Evolutionary conservation across 139 green algal genomes (phyloP), one percentile per base, ranked within the genome.

Genomic region (Chlorella sp.): DNA sequence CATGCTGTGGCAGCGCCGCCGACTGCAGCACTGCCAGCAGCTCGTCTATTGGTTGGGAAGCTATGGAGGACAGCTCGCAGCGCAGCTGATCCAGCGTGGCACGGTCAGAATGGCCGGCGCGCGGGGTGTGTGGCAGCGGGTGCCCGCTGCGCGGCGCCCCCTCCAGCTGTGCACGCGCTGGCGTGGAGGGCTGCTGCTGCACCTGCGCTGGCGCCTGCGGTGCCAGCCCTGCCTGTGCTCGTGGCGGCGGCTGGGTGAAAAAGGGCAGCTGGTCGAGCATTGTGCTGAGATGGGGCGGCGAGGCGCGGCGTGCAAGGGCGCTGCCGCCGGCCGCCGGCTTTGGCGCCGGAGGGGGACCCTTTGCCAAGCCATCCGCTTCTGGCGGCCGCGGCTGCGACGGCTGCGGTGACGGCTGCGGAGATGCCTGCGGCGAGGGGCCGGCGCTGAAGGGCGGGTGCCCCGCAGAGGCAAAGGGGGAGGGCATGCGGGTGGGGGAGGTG

Each of bases 201-300:
- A 14, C 26, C 68, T 34, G 22, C 68, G 1, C 68, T 32, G 30
- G 68, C 68, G 68, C 68, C 68, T 76, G 68, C 22, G 30, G 24
- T 2, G 30, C 64, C 64, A 4, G 1, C 26, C 18, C 68, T 4
- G 22, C 26, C 68, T 76, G 68, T 9, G 48, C 48, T 57, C 7
- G 48, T 9, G 48, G 48, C 48, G 5, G 48, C 48, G 5, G 48
- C 48, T 57, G 5, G 48, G 5, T 57, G 24, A 76, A 26, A 26
- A 76, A 34, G 37, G 37, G 76, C 76, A 42, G 19, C 36, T 14
- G 36, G 14, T 82, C 34, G 0, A 82, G 76, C 37, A 82, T 28
- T 19, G 76, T n/a, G 76, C 76, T 82, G 36, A 82, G 76, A 21
- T 82, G 76, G 21, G 76, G 76, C 37, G 76, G 76, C 37, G 76